Evolutionary conservation across 1,284 basidiomycete species (phyloP).

Genomic region (Sporisorium iseilematis-ciliati): DNA sequence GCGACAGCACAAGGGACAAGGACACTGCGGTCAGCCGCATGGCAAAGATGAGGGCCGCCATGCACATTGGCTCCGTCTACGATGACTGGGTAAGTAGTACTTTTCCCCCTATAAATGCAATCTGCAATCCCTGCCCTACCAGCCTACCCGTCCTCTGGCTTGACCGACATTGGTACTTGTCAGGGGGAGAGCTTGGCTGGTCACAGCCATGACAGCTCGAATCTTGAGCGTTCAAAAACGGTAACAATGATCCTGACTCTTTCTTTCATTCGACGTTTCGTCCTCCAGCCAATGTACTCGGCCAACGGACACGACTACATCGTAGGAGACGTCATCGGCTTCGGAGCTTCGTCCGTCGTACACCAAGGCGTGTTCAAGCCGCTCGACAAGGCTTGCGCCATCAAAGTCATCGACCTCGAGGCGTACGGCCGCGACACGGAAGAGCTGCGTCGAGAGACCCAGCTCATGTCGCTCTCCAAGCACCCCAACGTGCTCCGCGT

Average conservation of each 20-base stretch:
- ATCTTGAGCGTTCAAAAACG: no score
- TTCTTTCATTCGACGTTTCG: not conserved
- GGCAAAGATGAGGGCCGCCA: constrained; percentile 53
- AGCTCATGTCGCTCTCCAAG: constrained; percentile 91
- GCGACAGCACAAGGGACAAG: constrained; percentile 32
- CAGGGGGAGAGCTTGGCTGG: no score
- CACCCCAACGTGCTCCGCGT: constrained; percentile 91
- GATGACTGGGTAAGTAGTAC: constrained; percentile 78
- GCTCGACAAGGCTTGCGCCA: constrained; percentile 76
- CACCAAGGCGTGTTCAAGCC: constrained; percentile 79
- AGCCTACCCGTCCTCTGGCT: not conserved
- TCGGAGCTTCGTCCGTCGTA: constrained; percentile 87
- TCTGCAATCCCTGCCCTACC: not conserved
- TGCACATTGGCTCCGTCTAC: constrained; percentile 80
- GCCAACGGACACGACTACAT: constrained; percentile 59
- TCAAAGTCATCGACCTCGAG: constrained; percentile 90
- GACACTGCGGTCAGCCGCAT: constrained; percentile 21
- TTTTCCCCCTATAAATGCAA: not conserved
- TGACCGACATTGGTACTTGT: not conserved
- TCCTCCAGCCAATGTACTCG: constrained; percentile 42
- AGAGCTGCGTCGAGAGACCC: constrained; percentile 82
- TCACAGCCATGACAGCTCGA: no score
- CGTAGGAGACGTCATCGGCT: constrained; percentile 72
- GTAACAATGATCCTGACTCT: constrained; percentile 9
- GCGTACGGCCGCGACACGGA: constrained; percentile 71